Base-by-base conservation (phyloP, 192 early-diverging fungal genomes). In the Backusella tuberculispora region DNA sequence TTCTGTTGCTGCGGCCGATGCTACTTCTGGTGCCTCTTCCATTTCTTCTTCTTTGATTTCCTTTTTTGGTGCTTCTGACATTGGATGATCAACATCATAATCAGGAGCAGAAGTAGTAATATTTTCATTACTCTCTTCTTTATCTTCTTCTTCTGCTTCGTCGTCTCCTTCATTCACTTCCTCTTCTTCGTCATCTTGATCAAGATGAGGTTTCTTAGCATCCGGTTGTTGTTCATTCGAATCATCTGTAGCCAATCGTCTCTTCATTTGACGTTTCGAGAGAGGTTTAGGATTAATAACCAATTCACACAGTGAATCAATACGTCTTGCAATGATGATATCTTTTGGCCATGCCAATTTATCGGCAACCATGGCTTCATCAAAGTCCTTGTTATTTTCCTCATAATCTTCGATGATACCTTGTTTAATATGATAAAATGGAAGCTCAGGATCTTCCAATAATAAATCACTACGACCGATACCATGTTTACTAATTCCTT, bases 401-500 rank as follows among this genome's bases (percentile, higher is more conserved):
- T 60, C 53, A 21, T 74, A 48, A 5, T 72, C 74, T 8, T 72
- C 70, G 3, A 71, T 21, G 47, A 83, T 78, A 43, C 78, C 71
- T 13, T 78, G 76, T 17, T 75, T 80, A 50, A 86, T 81, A n/a
- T 78, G 74, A 19, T 74, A 72, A 72, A 89, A 89, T 15, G 88
- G 84, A 43, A 89, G 56, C 4, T 86, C 83, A 24, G 77, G 73
- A 45, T 89, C 92, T 65, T 85, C 84, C 4, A 91, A 80, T 63
- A 93, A 86, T 21, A 92, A 68, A 74, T 95, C 93, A 65, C 80
- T 83, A 29, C 91, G 84, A 46, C 84, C 85, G 34, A 90, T 78
- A 34, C 93, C 93, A 78, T 90, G 92, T 68, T 87, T 88, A 38
- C 88, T 88, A 56, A 95, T 83, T 6, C 89, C 93, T 56, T 83